A percentile compares a stretch with the other conserved stretches of the same genome.
Conservation (phyloP, 1,284 basidiomycete genomes). For the Rhodotorula sp. region DNA sequence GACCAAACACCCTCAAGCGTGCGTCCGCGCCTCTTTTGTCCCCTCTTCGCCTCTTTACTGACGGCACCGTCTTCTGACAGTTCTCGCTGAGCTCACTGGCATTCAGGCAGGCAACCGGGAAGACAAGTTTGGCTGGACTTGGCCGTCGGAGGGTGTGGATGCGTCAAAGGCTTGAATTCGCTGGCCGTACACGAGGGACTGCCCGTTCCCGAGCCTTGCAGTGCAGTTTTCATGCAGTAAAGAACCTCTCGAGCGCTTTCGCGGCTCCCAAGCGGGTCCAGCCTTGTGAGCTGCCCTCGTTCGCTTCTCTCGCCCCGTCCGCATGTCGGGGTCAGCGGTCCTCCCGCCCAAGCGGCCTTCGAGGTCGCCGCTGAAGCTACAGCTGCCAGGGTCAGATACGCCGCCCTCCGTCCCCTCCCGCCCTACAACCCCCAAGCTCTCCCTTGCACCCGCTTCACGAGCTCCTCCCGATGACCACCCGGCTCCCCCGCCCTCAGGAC, state of each 20-base stretch:
- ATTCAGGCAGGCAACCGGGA: conserved; percentile 44
- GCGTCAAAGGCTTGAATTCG: conserved; percentile 23
- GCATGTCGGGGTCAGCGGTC: conserved; percentile 30
- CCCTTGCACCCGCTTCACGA: conserved; percentile 9
- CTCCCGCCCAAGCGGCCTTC: conserved; percentile 36
- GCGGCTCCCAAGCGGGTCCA: not conserved
- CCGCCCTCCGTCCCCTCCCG: not conserved
- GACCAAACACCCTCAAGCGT: conserved; percentile 35
- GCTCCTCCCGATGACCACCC: not conserved
- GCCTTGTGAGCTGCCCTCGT: not conserved
- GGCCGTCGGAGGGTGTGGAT: conserved; percentile 48
- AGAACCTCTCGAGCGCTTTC: too few species aligned
- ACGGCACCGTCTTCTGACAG: not conserved
- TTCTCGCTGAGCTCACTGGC: conserved; percentile 39
- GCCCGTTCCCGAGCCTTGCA: not conserved
- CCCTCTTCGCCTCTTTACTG: not conserved
- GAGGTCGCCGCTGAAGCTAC: conserved; percentile 27
- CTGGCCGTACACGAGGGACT: not conserved
- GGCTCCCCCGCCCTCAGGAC: not conserved
- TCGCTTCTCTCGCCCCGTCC: not conserved
- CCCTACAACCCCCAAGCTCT: not conserved
- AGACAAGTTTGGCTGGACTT: conserved; percentile 47
- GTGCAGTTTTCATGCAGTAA: too few species aligned
- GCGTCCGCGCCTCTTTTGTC: not conserved
- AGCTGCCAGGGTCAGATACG: conserved; percentile 15